Base-by-base conservation (phyloP, 2,329 filamentous ascomycete genomes). In the Talaromyces sp. region DNA sequence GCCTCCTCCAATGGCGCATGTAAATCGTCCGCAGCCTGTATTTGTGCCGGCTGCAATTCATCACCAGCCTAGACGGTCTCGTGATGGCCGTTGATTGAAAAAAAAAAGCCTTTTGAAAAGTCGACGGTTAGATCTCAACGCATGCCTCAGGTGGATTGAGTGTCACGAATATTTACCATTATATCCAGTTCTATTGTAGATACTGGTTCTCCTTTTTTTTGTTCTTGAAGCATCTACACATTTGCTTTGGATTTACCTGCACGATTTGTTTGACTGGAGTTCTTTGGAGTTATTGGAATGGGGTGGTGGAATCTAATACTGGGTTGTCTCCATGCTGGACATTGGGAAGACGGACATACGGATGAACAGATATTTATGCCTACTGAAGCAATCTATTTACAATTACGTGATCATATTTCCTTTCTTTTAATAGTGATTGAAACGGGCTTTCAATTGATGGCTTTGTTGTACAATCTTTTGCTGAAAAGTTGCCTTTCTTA, bases 1-100 rank as follows among this genome's bases (percentile, higher is more conserved):
- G 18, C 66, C 67, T 18, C 68, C 68, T 10, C 68, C 68, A 1
- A 67, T 73, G 65, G 68, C 68, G 44, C 66, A 70, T 65, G 56
- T n/a, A 47, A 56, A 34, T 59, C 61, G 12, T 51, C 33, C 51
- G 7, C 14, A 50, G 27, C 30, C 44, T 10, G 16, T 44, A 28
- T 36, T 36, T 36, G 52, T 42, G 53, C 28, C 40, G 27, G 36
- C 56, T 16, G 10, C 58, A 59, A 40, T 30, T 31, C 36, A 28
- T 27, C 16, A n/a, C 14, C 50, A 31, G 27, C 44, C 44, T 53
- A 53, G 50, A 53, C 10, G 30, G 14, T 53, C 50, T 18, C 50
- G 7, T 10, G 50, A 53, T 14, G 28, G 50, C 9, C 50, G 14
- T 31, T 53, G 28, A 53, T 27, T 47, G 10, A 9, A 40, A 40